Conservation (phyloP, 345 rosid genomes). For the Nasturtium officinale region DNA sequence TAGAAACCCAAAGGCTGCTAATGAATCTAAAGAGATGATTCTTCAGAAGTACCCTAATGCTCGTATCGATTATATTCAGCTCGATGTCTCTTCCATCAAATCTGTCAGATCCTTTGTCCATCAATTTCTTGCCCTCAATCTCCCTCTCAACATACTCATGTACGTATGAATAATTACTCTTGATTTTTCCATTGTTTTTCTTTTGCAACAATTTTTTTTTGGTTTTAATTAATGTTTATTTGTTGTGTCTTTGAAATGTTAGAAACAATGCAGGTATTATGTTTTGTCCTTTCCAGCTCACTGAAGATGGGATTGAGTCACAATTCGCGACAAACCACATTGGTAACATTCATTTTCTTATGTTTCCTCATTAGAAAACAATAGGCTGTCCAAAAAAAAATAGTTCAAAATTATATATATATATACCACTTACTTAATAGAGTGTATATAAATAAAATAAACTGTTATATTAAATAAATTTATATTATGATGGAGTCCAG, state of each 20-base stretch:
- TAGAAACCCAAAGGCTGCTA: conserved; percentile 76
- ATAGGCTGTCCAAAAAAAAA: not conserved
- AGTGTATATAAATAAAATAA: not conserved
- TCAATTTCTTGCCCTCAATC: conserved; percentile 54
- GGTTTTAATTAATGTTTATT: not conserved
- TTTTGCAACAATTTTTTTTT: not conserved
- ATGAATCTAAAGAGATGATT: conserved; percentile 59
- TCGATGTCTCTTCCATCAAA: conserved; percentile 65
- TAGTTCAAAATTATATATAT: not conserved
- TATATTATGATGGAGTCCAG: conserved; percentile 43
- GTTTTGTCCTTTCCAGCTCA: conserved; percentile 80
- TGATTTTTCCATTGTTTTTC: not conserved
- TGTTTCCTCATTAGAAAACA: not conserved
- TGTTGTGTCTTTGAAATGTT: conserved; percentile 20
- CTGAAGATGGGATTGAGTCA: conserved; percentile 73
- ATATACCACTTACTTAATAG: not conserved
- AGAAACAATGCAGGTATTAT: conserved; percentile 92
- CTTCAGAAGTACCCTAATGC: conserved; percentile 48
- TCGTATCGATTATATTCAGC: conserved; percentile 53
- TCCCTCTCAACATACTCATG: conserved; percentile 84
- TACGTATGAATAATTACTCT: conserved; percentile 23
- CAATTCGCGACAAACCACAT: conserved; percentile 83
- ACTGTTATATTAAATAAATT: not conserved
- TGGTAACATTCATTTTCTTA: conserved; percentile 43
- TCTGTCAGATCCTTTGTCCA: conserved; percentile 58